A percentile compares a stretch with the other conserved stretches of the same genome.
Conservation (phyloP, 179 eudicot genomes). For the Beta macrorhiza region DNA sequence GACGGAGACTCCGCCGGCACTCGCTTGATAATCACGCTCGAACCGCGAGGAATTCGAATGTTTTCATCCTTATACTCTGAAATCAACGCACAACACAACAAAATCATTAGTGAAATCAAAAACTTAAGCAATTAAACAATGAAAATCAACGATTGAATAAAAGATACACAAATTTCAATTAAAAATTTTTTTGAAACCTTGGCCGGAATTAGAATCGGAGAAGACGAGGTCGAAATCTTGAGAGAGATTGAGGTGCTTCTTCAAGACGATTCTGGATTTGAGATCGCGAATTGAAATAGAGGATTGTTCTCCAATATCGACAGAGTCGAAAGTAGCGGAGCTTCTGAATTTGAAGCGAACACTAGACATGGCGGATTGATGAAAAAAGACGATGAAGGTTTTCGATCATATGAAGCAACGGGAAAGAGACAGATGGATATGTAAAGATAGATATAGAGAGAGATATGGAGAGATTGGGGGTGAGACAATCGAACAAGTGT, state of each 20-base stretch:
- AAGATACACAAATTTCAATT: not conserved
- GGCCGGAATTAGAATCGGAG: slow-evolving; percentile 52
- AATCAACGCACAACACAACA: slow-evolving; percentile 23
- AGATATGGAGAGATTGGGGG: not conserved
- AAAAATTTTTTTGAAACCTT: slow-evolving; percentile 28
- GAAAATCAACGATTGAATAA: not conserved
- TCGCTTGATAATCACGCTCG: slow-evolving; percentile 64
- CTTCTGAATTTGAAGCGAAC: slow-evolving; percentile 65
- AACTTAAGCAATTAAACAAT: not conserved
- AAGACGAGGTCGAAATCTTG: slow-evolving; percentile 56
- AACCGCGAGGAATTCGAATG: slow-evolving; percentile 48
- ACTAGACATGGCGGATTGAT: slow-evolving; percentile 39
- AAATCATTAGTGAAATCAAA: not conserved
- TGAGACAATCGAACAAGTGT: not conserved
- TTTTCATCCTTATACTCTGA: slow-evolving; percentile 57
- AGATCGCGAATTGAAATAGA: slow-evolving; percentile 57
- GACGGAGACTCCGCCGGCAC: slow-evolving; percentile 56
- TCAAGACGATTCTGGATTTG: slow-evolving; percentile 42
- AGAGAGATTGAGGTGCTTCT: slow-evolving; percentile 40
- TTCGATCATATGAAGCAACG: slow-evolving; percentile 11
- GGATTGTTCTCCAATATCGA: slow-evolving; percentile 45
- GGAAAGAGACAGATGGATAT: not conserved
- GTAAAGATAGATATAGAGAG: not conserved
- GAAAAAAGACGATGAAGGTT: not conserved
- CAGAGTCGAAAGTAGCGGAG: slow-evolving; percentile 44